Evolutionary conservation across 768 basidiomycete genomes (phyloP).

Genomic region (Nidula microcarpa): DNA sequence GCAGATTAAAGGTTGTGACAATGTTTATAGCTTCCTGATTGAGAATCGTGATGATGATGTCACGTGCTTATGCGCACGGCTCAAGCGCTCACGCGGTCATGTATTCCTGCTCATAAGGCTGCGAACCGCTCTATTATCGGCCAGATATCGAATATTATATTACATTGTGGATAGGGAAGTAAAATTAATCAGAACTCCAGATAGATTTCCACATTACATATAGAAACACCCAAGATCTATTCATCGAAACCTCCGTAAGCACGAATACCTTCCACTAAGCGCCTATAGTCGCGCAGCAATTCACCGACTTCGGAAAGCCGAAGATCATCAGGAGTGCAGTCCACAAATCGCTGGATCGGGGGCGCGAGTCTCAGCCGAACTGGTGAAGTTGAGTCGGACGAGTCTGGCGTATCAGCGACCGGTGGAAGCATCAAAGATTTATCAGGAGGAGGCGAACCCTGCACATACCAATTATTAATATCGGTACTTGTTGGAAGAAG

Average conservation of each 20-base stretch:
- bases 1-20: too few relatives aligned
- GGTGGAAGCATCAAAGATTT: conserved; percentile 37
- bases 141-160: too few relatives aligned
- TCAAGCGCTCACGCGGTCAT: too few relatives aligned
- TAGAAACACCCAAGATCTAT: background rate
- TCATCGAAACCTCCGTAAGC: conserved; percentile 56
- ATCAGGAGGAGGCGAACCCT: conserved; percentile 30
- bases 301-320: conserved; percentile 77
- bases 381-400: conserved; percentile 25
- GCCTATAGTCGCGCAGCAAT: conserved; percentile 77
- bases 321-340: conserved; percentile 74
- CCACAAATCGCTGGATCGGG: conserved; percentile 68
- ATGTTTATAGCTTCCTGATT: too few relatives aligned
- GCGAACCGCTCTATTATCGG: too few relatives aligned
- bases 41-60: too few relatives aligned
- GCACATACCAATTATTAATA: background rate
- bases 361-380: conserved; percentile 46
- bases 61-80: too few relatives aligned
- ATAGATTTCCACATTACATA: too few relatives aligned
- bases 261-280: conserved; percentile 68
- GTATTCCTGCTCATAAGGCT: too few relatives aligned
- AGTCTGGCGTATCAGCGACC: background rate
- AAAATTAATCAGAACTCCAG: too few relatives aligned
- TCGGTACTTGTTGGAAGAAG: background rate
- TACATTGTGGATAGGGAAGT: too few relatives aligned